Conservation (phyloP, 306 rosid species). For the Vicia villosa region DNA sequence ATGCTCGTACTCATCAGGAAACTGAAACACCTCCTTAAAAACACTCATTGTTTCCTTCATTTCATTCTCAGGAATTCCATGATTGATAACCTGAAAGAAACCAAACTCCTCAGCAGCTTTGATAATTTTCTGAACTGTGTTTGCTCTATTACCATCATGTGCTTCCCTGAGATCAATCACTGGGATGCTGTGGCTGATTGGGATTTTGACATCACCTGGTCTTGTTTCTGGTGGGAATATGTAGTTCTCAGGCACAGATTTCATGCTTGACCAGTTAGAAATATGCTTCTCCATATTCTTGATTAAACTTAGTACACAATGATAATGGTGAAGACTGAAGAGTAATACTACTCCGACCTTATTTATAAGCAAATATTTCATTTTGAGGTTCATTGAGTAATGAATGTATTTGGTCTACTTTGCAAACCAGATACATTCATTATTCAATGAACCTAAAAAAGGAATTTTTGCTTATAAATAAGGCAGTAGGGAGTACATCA, state of each 20-base stretch:
- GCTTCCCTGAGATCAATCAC: conserved; percentile 31
- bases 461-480: no score
- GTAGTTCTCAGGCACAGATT: conserved; percentile 33
- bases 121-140: conserved; percentile 30
- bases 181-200: conserved; percentile 11
- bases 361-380: no score
- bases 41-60: background rate
- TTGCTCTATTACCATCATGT: background rate
- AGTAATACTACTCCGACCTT: no score
- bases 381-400: no score
- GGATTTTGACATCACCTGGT: conserved; percentile 31
- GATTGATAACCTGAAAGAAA: no score
- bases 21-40: conserved; percentile 6
- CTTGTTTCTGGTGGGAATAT: conserved; percentile 42
- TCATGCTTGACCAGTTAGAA: conserved; percentile 15
- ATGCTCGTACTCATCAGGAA: conserved; percentile 30
- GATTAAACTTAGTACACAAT: background rate
- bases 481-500: no score
- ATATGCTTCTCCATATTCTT: conserved; percentile 29
- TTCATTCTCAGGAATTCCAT: no score
- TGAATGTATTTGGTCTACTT: no score
- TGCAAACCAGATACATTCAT: no score
- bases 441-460: no score
- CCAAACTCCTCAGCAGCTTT: conserved; percentile 27
- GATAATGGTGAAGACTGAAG: no score